These are phyloP conservation scores for Salvia rosmarinus DNA, from an alignment of 257 asterid genomes.

Conservation along the genomic window DNA sequence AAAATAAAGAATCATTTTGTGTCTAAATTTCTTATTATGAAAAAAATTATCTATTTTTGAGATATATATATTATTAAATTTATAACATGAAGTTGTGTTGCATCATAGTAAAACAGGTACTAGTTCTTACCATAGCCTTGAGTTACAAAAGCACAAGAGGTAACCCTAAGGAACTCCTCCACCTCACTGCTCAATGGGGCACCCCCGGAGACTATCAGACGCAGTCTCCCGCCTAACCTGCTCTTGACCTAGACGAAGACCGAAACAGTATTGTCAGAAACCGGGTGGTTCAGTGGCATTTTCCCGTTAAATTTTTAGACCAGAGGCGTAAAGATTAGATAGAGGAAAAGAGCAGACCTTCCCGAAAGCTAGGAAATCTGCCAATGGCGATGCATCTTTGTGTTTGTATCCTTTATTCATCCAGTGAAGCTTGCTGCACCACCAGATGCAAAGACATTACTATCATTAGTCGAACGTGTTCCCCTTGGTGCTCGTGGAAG, in stretches of 20 bases:
- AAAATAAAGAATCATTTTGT: too few species aligned
- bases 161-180: constrained; percentile 91
- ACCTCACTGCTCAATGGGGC: constrained; percentile 90
- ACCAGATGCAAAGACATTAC: constrained; percentile 31
- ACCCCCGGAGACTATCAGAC: constrained; percentile 93
- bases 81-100: too few species aligned
- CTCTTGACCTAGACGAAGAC: constrained; percentile 60
- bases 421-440: constrained; percentile 88
- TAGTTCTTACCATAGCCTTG: constrained; percentile 83
- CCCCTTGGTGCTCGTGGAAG: too few species aligned
- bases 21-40: too few species aligned
- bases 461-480: not conserved
- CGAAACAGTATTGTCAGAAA: constrained; percentile 24
- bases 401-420: constrained; percentile 89
- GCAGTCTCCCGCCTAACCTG: constrained; percentile 89
- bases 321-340: not conserved
- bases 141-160: constrained; percentile 85
- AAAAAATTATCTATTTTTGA: too few species aligned
- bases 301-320: not conserved
- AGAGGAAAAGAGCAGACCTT: constrained; percentile 54
- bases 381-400: constrained; percentile 79
- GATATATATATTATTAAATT: too few species aligned
- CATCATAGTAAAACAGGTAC: too few species aligned
- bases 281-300: not conserved
- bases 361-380: constrained; percentile 89